Percentiles rank a stretch among this genome's conserved stretches.
Conservation (phyloP, 1,139 yeast genomes). For the Scheffersomyces parashehatae region DNA sequence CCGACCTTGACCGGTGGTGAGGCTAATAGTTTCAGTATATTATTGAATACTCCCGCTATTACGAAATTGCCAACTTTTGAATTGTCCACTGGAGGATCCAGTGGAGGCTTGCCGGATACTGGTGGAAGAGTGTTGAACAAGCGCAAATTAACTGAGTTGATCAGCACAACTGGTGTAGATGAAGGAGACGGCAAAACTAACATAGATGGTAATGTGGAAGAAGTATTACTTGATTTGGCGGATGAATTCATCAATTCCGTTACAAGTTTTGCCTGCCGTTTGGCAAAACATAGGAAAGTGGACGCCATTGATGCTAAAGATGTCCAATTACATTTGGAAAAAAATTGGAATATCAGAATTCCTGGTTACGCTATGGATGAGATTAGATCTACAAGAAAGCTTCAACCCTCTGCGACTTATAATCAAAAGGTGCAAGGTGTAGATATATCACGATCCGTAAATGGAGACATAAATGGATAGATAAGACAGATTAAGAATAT, state of each 20-base stretch:
- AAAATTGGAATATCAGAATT: constrained; percentile 92
- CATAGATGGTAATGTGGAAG: constrained; percentile 97
- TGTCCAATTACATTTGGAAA: constrained; percentile 86
- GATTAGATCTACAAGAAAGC: constrained; percentile 77
- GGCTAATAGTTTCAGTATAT: constrained; percentile 61
- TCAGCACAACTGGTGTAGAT: constrained; percentile 77
- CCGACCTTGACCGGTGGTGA: constrained; percentile 89
- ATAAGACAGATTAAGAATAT: background rate
- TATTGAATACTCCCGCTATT: constrained; percentile 73
- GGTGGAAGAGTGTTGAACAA: constrained; percentile 86
- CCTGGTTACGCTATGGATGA: constrained; percentile 96
- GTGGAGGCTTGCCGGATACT: constrained; percentile 37
- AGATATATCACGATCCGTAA: constrained; percentile 20
- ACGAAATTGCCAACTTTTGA: constrained; percentile 80
- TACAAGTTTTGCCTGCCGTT: constrained; percentile 87
- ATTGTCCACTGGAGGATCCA: constrained; percentile 39
- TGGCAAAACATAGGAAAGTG: constrained; percentile 93
- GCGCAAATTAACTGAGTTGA: constrained; percentile 83
- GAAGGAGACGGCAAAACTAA: constrained; percentile 86
- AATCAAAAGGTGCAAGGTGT: constrained; percentile 23
- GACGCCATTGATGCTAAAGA: constrained; percentile 87
- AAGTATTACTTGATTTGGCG: constrained; percentile 82
- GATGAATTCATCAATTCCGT: constrained; percentile 93
- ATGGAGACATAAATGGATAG: constrained; percentile 13
- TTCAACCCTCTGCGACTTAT: constrained; percentile 74